A percentile compares a stretch with the other conserved stretches of the same genome.
Evolutionary conservation across 768 basidiomycete species (phyloP).

Genomic region (Mycena floridula): DNA sequence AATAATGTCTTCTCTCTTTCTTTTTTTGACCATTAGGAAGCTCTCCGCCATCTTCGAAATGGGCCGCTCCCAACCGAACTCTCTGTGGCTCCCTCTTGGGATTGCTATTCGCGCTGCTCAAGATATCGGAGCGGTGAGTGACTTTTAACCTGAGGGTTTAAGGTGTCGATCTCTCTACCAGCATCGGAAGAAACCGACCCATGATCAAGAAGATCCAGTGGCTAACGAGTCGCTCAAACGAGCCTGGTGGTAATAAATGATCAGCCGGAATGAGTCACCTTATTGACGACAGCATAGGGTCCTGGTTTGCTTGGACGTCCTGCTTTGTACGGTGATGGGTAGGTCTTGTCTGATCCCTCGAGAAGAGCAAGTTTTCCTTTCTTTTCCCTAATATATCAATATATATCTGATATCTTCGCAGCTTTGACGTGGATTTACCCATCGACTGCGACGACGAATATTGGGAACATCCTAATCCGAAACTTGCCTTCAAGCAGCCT

Average conservation of each 20-base stretch:
- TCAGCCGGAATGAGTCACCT: too few relatives aligned
- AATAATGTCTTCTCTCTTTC: conserved; percentile 3
- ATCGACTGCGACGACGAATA: conserved; percentile 80
- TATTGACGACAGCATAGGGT: too few relatives aligned
- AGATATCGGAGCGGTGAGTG: conserved; percentile 78
- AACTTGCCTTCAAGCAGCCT: conserved; percentile 63
- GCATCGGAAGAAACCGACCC: conserved; percentile 60
- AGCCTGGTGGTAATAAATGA: conserved; percentile 72
- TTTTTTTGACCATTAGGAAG: conserved; percentile 20
- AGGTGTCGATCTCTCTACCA: too few relatives aligned
- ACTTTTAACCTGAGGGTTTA: too few relatives aligned
- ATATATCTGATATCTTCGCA: conserved; percentile 23
- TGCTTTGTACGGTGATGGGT: conserved; percentile 47
- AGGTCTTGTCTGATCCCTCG: conserved; percentile 51
- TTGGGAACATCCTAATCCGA: conserved; percentile 64
- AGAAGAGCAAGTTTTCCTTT: conserved; percentile 50
- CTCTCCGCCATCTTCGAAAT: conserved; percentile 50
- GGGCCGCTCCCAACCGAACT: conserved; percentile 40
- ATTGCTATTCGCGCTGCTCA: conserved; percentile 58
- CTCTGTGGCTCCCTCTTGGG: conserved; percentile 49
- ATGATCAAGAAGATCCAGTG: conserved; percentile 35
- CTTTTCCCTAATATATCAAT: conserved; percentile 1
- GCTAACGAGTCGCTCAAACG: conserved; percentile 76
- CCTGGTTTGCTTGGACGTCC: conserved; percentile 56
- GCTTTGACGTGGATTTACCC: conserved; percentile 79